These are phyloP conservation scores for Exophiala alcalophila DNA, from an alignment of 2,329 filamentous ascomycete species.

Conservation along the genomic window DNA sequence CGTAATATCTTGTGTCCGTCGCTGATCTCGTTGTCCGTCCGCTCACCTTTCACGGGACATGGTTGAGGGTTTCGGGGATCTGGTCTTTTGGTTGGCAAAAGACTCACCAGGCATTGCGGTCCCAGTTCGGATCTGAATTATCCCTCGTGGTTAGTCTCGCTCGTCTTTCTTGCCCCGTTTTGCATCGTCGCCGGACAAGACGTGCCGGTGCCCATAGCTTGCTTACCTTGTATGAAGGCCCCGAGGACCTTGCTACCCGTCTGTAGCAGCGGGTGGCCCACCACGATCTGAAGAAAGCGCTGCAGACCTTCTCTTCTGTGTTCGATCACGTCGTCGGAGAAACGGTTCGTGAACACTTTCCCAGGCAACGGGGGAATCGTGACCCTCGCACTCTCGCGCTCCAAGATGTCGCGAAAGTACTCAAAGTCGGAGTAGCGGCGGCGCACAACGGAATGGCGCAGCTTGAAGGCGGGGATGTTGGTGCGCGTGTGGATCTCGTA, in stretches of 20 bases:
- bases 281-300: constrained; percentile 95
- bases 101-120: constrained; percentile 80
- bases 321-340: constrained; percentile 98
- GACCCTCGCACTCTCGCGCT: constrained; percentile 83
- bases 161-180: neutral
- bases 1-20: too few species aligned
- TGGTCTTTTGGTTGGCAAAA: neutral
- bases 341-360: constrained; percentile 97
- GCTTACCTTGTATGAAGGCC: constrained; percentile 88
- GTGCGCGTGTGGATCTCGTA: constrained; percentile 98
- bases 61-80: neutral
- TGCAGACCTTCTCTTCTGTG: constrained; percentile 86
- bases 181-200: neutral
- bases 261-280: constrained; percentile 92
- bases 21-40: too few species aligned
- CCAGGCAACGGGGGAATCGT: constrained; percentile 94
- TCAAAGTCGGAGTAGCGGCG: constrained; percentile 97
- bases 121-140: constrained; percentile 63
- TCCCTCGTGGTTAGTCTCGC: neutral
- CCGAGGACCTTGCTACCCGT: constrained; percentile 96
- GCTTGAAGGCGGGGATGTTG: constrained; percentile 98
- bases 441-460: constrained; percentile 81
- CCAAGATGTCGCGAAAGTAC: constrained; percentile 96
- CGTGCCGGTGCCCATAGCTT: too few species aligned
- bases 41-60: too few species aligned